These are phyloP conservation scores for Persicaria maculosa DNA, from an alignment of 148 eudicot genomes.

Conservation along the genomic window DNA sequence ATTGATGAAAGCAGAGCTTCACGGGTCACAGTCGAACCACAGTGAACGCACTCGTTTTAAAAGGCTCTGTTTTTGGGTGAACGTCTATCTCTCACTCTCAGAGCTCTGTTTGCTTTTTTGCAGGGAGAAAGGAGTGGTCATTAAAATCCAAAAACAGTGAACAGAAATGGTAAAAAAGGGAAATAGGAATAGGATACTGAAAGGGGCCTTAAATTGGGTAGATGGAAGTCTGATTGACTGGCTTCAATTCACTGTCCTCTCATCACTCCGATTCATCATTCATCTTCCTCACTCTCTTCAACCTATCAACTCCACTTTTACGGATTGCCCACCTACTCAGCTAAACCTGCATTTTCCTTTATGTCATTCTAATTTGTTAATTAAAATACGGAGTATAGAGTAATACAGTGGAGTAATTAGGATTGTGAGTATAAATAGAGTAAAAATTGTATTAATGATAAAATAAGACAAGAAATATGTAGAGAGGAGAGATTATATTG, in stretches of 20 bases:
- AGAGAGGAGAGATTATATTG: too few species aligned
- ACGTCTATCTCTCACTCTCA: neutral
- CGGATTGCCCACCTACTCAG: too few species aligned
- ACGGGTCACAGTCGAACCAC: constrained; percentile 14
- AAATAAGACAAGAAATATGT: too few species aligned
- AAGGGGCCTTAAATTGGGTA: neutral
- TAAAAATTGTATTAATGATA: too few species aligned
- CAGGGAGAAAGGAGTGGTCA: neutral
- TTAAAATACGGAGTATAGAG: too few species aligned
- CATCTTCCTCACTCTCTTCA: neutral
- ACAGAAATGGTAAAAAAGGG: too few species aligned
- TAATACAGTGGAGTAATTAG: too few species aligned
- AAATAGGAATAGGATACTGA: too few species aligned
- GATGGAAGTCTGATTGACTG: neutral
- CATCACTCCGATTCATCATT: neutral
- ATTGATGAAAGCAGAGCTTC: constrained; percentile 10
- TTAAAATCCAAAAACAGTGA: neutral
- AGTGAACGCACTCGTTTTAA: neutral
- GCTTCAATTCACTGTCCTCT: neutral
- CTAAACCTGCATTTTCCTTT: too few species aligned
- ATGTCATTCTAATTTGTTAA: too few species aligned
- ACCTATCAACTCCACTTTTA: neutral
- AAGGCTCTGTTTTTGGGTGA: neutral
- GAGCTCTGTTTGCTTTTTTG: neutral
- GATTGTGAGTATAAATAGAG: too few species aligned